A percentile compares a stretch with the other conserved stretches of the same genome.
Evolutionary conservation across 192 early-diverging fungal genomes (phyloP).

Genomic region (Coemansia sp.): DNA sequence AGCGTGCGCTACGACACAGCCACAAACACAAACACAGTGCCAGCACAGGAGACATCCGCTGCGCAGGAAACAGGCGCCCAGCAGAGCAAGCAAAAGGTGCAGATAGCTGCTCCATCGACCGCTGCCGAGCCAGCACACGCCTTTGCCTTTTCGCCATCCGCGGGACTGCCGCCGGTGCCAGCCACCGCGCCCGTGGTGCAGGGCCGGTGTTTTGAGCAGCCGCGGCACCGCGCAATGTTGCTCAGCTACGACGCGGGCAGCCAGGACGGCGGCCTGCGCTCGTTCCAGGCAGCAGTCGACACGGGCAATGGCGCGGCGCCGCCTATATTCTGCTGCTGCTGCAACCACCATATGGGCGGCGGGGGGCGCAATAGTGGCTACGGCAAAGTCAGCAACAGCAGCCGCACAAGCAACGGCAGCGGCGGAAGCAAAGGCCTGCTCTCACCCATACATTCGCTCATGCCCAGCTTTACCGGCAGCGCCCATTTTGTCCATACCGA

Average conservation of each 20-base stretch:
- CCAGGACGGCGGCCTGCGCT: conserved; percentile 5
- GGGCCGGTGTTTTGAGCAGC: no score
- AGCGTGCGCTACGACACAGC: conserved; percentile 21
- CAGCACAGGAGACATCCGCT: neutral
- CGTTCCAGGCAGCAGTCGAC: conserved; percentile 5
- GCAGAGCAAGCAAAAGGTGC: conserved; percentile 1
- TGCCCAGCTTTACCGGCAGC: conserved; percentile 10
- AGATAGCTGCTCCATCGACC: no score
- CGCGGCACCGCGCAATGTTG: conserved; percentile 5
- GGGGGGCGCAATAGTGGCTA: no score
- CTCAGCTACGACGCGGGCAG: conserved; percentile 8
- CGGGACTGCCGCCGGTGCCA: conserved; percentile 8
- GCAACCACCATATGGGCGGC: neutral
- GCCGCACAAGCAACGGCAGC: neutral
- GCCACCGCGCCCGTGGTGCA: neutral
- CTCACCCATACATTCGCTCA: conserved; percentile 4
- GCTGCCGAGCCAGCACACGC: no score
- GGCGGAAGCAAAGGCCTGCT: neutral
- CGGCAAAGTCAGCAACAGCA: neutral
- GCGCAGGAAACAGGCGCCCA: neutral
- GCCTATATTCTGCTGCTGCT: conserved; percentile 8
- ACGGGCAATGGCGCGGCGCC: neutral
- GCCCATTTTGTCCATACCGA: conserved; percentile 44
- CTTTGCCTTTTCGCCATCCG: conserved; percentile 42
- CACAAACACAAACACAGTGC: neutral